Base-by-base conservation (phyloP, 331 rosid species). In the Pyrus hybrid region DNA sequence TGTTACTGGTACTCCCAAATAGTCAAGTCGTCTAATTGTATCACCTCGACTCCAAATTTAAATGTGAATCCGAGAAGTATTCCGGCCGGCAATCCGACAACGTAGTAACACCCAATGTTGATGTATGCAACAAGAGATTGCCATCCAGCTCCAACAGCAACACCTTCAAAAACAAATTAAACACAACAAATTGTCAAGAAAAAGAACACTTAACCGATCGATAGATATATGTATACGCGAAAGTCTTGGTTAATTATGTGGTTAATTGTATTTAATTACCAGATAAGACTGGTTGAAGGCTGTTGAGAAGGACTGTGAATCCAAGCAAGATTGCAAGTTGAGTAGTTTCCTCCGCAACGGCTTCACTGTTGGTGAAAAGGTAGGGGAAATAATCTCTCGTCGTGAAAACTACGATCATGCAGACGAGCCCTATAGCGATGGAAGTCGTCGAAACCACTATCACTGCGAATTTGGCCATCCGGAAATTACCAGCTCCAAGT, bases 71-170 rank as follows among this genome's bases (percentile, higher is more conserved):
- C 96, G 25, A 92, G 82, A 71, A 90, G 58, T 71, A 92, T 87
- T 53, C 96, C 97, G 1, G 88, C 88, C 0, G 96, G 97, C 82
- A 92, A 81, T 82, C 97, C 96, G 76, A 92, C 63, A 54, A 80
- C 0, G 71, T 88, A 89, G 73, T 90, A 92, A 72, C 96, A 92
- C 18, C 83, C 96, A 58, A 92, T 77, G 73, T 92, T 92, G 81
- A 92, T 88, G 80, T 92, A 92, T 49, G 96, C 96, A 16, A 90
- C 89, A n/a, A 92, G 74, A 69, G 92, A 32, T 79, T 90, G 97
- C 97, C 97, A 90, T 5, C 97, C 97, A n/a, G 93, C 96, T 80
- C 97, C 97, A 77, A 92, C 75, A 72, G 93, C 97, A 75, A 92
- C 97, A 76, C 97, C 96, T 92, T 79, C 33, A 35, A 26, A 60